Conservation (phyloP, 331 rosid species). For the Quercus phellos region DNA sequence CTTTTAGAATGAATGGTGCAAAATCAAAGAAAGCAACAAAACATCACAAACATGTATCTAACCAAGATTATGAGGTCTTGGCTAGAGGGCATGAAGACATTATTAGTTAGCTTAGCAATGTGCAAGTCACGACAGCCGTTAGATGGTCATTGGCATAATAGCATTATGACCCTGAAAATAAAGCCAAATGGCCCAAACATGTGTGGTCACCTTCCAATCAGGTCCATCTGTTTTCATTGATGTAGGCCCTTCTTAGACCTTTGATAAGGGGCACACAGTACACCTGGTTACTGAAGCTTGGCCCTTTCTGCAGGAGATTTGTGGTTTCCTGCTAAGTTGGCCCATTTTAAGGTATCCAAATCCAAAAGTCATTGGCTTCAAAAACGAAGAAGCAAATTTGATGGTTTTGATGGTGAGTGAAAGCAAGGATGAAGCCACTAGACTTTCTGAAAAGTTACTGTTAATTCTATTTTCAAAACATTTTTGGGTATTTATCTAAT, state of each 20-base stretch:
- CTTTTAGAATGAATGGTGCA: conserved; percentile 59
- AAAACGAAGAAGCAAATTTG: too few species aligned
- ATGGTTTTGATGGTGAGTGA: too few species aligned
- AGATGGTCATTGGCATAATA: background rate
- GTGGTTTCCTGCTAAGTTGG: background rate
- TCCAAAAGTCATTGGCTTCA: too few species aligned
- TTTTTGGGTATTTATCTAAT: too few species aligned
- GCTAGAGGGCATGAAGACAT: conserved; percentile 33
- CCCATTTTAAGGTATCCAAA: background rate
- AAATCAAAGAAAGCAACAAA: conserved; percentile 61
- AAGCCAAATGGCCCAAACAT: conserved; percentile 14
- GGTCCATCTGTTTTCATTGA: conserved; percentile 1
- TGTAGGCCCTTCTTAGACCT: conserved; percentile 27
- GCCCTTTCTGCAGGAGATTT: background rate
- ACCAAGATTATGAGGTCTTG: conserved; percentile 35
- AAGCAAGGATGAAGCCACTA: too few species aligned
- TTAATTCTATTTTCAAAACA: too few species aligned
- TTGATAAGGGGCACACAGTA: conserved; percentile 28
- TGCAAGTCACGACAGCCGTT: conserved; percentile 20
- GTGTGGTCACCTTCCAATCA: conserved; percentile 27
- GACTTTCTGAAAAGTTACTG: too few species aligned
- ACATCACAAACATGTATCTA: conserved; percentile 39
- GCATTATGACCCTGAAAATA: conserved; percentile 14
- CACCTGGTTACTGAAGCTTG: background rate
- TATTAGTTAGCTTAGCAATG: conserved; percentile 3